Base-by-base conservation (phyloP, 1,284 basidiomycete genomes). In the Earliella scabrosa region DNA sequence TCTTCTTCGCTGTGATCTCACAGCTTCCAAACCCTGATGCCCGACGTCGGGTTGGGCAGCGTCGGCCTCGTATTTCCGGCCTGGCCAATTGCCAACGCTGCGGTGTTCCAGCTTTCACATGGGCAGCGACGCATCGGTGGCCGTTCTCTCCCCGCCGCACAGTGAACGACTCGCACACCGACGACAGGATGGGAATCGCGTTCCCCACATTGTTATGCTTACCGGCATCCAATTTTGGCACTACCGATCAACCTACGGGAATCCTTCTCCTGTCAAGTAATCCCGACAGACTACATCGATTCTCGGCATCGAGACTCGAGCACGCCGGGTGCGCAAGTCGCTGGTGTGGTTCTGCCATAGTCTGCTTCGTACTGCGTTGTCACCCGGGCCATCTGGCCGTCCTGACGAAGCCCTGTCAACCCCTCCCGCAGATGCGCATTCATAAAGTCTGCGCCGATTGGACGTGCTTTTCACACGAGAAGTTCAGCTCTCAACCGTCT, bases 81-180 rank as follows among this genome's bases (percentile, higher is more conserved):
- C n/a, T 55, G 50, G 50, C 55, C 49, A 55, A 61, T 50, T 13
- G 38, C 39, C 18, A 34, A 23, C 41, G 9, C 18, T 35, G 14
- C 43, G n/a, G 21, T 32, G 24, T 51, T 32, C 18, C 26, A 50
- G 26, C 18, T 26, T 52, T 61, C 50, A 45, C 59, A 61, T 39
- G 49, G 40, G 23, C 39, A 41, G 39, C 46, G 26, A 45, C 47
- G 50, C 38, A 23, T 43, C 46, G n/a, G 13, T 9, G n/a, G 45
- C 52, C 39, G 46, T 45, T 58, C 52, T 61, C 59, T 55, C 59
- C 46, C 56, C 55, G 41, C 59, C 59, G 56, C 59, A 61, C n/a
- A n/a, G n/a, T 61, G 59, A 52, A 52, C 52, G 31, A 39, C 49
- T 61, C 59, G 53, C 59, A 61, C 59, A 61, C 35, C 39, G 27